phyloP scores from a whole-genome alignment of 768 basidiomycete species.

The Lactarius vividus region DNA sequence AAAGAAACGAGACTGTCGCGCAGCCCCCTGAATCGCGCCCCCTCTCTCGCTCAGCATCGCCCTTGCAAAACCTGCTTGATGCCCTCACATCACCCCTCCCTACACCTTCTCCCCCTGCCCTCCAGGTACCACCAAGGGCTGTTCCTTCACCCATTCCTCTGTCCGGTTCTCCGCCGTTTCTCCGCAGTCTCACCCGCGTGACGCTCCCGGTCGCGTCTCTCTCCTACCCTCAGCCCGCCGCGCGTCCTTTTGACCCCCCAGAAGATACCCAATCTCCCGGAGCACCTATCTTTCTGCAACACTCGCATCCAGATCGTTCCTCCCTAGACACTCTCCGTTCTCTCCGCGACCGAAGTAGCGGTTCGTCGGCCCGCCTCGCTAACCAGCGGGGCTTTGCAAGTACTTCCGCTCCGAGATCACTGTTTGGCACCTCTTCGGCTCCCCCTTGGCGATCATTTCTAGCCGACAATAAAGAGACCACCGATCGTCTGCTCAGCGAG shows the following conservation, averaged over 20 bases:
- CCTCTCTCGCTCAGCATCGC: slow-evolving; percentile 26
- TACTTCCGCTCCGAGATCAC: background rate
- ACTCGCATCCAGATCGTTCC: slow-evolving; percentile 43
- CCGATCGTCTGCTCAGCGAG: slow-evolving; percentile 47
- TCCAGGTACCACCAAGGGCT: slow-evolving; percentile 27
- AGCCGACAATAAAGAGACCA: slow-evolving; percentile 45
- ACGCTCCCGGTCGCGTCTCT: slow-evolving; percentile 64
- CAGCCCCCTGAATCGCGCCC: slow-evolving; percentile 30
- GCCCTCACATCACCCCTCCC: slow-evolving; percentile 37
- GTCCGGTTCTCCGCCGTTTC: slow-evolving; percentile 47
- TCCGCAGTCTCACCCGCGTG: slow-evolving; percentile 54
- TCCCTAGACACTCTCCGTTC: slow-evolving; percentile 61
- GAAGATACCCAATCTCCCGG: slow-evolving; percentile 34
- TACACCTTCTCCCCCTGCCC: slow-evolving; percentile 30
- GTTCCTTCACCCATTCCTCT: slow-evolving; percentile 40
- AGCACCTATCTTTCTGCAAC: slow-evolving; percentile 35
- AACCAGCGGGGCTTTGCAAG: slow-evolving; percentile 18
- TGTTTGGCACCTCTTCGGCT: slow-evolving; percentile 30
- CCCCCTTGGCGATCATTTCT: slow-evolving; percentile 48
- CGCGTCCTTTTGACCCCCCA: slow-evolving; percentile 26
- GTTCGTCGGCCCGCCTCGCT: slow-evolving; percentile 29
- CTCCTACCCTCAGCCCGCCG: slow-evolving; percentile 36
- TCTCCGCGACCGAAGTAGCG: slow-evolving; percentile 35
- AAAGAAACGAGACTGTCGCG: slow-evolving; percentile 38
- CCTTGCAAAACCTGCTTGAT: slow-evolving; percentile 36